Evolutionary conservation across 768 basidiomycete genomes (phyloP).

Genomic region (Hericium coralloides): DNA sequence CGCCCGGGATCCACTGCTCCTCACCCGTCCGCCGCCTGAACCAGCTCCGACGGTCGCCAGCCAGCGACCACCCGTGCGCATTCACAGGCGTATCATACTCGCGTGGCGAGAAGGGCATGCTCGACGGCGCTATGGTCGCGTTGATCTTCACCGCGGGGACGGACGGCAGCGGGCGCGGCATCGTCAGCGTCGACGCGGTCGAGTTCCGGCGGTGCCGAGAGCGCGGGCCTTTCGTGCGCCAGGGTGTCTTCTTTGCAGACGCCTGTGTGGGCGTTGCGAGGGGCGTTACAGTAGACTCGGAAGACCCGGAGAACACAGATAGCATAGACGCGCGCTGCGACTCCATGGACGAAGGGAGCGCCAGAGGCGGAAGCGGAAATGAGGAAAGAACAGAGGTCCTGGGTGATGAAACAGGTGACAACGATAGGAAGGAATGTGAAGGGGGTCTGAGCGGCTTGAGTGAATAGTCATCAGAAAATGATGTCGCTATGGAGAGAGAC

Average conservation of each 20-base stretch:
- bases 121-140: conserved; percentile 1
- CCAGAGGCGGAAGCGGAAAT: background rate
- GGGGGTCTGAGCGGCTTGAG: background rate
- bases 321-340: background rate
- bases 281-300: background rate
- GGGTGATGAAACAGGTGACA: background rate
- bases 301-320: background rate
- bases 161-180: background rate
- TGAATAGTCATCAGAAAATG: background rate
- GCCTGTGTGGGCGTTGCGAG: background rate
- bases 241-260: background rate
- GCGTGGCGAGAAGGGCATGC: conserved; percentile 11
- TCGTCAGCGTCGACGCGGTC: background rate
- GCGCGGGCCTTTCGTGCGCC: background rate
- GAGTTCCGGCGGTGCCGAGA: background rate
- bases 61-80: background rate
- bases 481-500: background rate
- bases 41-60: no score
- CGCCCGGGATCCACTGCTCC: conserved; percentile 1
- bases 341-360: background rate
- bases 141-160: background rate
- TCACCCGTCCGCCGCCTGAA: conserved; percentile 1
- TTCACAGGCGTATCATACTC: conserved; percentile 10
- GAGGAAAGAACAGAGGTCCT: background rate
- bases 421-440: background rate